Evolutionary conservation across 1,284 basidiomycete species (phyloP).

Genomic region (Rugosomyces carneus): DNA sequence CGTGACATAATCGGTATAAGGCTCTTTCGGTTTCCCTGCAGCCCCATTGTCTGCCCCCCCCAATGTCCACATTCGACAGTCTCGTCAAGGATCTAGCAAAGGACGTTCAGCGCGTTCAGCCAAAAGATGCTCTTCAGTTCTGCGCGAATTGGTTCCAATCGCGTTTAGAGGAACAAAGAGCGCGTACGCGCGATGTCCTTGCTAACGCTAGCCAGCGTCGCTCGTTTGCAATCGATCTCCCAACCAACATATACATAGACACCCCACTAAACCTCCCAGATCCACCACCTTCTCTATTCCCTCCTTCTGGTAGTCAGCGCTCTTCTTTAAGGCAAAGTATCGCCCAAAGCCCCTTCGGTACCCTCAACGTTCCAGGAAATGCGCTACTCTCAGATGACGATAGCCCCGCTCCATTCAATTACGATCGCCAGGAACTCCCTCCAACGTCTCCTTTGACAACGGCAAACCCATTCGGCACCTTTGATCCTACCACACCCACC

Average conservation of each 20-base stretch:
- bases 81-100: conserved; percentile 85
- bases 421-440: conserved; percentile 51
- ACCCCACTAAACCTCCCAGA: conserved; percentile 33
- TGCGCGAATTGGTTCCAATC: conserved; percentile 94
- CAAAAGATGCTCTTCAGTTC: conserved; percentile 88
- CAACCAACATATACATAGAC: conserved; percentile 57
- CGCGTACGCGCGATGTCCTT: conserved; percentile 62
- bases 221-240: conserved; percentile 43
- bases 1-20: background rate
- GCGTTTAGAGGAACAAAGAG: conserved; percentile 77
- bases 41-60: conserved; percentile 9
- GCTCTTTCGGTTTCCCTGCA: background rate
- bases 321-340: conserved; percentile 45
- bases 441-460: conserved; percentile 58
- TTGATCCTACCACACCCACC: conserved; percentile 41
- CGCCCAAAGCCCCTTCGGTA: conserved; percentile 67
- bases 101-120: conserved; percentile 80
- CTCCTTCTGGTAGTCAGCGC: conserved; percentile 42
- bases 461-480: conserved; percentile 44
- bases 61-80: conserved; percentile 68
- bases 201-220: conserved; percentile 43
- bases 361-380: conserved; percentile 71
- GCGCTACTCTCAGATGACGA: conserved; percentile 52
- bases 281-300: conserved; percentile 34
- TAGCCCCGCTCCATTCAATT: conserved; percentile 48